A percentile compares a stretch with the other conserved stretches of the same genome.
These are phyloP conservation scores for Populus trichocarpa DNA, from an alignment of 441 rosid species.

Conservation along the genomic window DNA sequence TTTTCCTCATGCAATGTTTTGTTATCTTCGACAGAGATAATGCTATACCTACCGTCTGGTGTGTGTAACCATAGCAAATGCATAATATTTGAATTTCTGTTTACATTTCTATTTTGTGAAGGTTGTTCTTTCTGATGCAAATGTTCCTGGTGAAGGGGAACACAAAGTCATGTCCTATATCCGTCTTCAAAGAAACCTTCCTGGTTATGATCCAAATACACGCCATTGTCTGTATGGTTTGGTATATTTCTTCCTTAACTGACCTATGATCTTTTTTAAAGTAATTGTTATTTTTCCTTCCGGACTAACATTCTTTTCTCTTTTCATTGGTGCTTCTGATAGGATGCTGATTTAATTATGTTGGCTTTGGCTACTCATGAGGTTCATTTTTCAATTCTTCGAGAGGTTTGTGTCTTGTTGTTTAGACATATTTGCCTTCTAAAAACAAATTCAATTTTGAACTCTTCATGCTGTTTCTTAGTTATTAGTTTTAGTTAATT, in stretches of 20 bases:
- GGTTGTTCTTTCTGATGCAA: constrained; percentile 98
- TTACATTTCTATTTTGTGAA: constrained; percentile 33
- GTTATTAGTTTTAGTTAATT: background rate
- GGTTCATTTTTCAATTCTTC: constrained; percentile 91
- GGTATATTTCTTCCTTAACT: constrained; percentile 52
- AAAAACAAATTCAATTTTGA: background rate
- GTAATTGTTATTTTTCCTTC: constrained; percentile 10
- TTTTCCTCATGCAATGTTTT: background rate
- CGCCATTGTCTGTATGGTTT: constrained; percentile 92
- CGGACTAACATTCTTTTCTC: constrained; percentile 18
- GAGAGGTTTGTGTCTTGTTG: constrained; percentile 65
- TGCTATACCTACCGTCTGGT: background rate
- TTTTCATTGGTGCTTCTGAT: constrained; percentile 27
- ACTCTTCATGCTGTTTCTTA: background rate
- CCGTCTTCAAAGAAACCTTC: constrained; percentile 92
- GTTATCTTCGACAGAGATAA: background rate
- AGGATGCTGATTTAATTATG: constrained; percentile 99
- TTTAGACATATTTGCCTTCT: background rate
- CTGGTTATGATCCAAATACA: constrained; percentile 92
- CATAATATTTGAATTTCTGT: constrained; percentile 16
- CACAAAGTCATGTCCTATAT: constrained; percentile 92
- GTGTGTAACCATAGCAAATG: constrained; percentile 3
- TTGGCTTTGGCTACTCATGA: constrained; percentile 97
- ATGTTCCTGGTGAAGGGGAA: constrained; percentile 99
- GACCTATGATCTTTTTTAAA: background rate